Evolutionary conservation across 1,284 basidiomycete species (phyloP).

Genomic region (Leccinum fallax): DNA sequence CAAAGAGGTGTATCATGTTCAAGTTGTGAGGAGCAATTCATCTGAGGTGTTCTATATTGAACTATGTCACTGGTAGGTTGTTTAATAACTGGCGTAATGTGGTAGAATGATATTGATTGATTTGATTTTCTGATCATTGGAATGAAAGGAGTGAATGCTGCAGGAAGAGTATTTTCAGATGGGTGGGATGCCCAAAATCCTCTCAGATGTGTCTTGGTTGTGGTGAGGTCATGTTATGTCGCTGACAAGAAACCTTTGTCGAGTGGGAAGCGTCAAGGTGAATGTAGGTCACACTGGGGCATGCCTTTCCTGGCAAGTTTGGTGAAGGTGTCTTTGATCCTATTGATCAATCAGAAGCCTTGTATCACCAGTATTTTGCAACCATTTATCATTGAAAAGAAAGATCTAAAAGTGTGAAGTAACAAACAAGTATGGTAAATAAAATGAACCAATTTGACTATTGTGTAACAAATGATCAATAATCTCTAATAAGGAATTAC

Average conservation of each 20-base stretch:
- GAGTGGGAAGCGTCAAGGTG: constrained; percentile 35
- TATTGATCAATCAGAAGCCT: background rate
- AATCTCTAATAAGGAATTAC: no score
- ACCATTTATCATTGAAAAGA: no score
- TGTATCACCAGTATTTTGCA: no score
- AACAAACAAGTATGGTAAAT: no score
- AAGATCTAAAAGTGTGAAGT: no score
- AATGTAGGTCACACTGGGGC: constrained; percentile 37
- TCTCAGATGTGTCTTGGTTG: constrained; percentile 19
- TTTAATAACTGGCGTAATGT: background rate
- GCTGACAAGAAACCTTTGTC: background rate
- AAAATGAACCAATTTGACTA: no score
- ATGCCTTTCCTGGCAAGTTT: constrained; percentile 34
- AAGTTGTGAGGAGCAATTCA: constrained; percentile 29
- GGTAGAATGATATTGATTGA: background rate
- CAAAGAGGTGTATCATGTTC: constrained; percentile 25
- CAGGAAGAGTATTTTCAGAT: background rate
- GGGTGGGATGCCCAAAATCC: constrained; percentile 23
- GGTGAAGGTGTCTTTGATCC: constrained; percentile 33
- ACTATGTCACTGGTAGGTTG: constrained; percentile 45
- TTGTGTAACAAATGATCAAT: no score
- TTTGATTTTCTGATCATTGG: no score
- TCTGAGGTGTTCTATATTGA: constrained; percentile 51
- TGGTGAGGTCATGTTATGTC: background rate
- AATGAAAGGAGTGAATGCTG: no score